Evolutionary conservation across 2,329 filamentous ascomycete genomes (phyloP), one percentile per base, ranked within the genome.

Genomic region (Pochonia chlamydosporia): DNA sequence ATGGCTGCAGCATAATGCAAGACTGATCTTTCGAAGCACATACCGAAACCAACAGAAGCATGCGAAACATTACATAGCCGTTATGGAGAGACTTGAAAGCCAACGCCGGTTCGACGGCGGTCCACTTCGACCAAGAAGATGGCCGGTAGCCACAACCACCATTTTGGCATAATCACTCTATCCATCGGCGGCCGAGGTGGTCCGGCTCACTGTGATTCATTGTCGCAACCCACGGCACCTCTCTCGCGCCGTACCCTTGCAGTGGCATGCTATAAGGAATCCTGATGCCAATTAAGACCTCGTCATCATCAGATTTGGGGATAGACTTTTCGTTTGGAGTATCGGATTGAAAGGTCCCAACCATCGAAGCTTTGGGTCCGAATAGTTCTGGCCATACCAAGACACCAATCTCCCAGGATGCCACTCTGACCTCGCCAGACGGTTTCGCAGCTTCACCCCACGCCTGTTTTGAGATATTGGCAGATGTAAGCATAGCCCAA

Each of bases 401-500:
- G 1, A 96, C 87, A 0, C 90, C 90, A 26, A 89, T 78, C 63
- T 96, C 90, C 71, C 85, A 96, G 25, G 87, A 93, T 49, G 85
- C 82, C 24, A 95, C 80, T 30, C 84, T 76, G 25, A 89, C 69
- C 56, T 87, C 78, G 1, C 79, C 80, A 0, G 73, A 69, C 3
- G 70, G 63, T 51, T 76, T 80, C 1, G 62, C 63, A 3, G 77
- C 72, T 31, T 85, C 82, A 1, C 90, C 90, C 91, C 90, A 96
- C 0, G 90, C 90, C 65, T 95, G 89, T 51, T 84, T 92, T 2
- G 87, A 93, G 3, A 96, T 64, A 56, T 95, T 96, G n/a, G 90
- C 89, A n/a, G 87, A 93, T 0, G 89, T 95, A 2, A 95, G 63
- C 53, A 96, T 73, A 2, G 87, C 89, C 91, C 90, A 96, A 59